Base-by-base conservation (phyloP, 345 rosid species). In the Populus euphratica region DNA sequence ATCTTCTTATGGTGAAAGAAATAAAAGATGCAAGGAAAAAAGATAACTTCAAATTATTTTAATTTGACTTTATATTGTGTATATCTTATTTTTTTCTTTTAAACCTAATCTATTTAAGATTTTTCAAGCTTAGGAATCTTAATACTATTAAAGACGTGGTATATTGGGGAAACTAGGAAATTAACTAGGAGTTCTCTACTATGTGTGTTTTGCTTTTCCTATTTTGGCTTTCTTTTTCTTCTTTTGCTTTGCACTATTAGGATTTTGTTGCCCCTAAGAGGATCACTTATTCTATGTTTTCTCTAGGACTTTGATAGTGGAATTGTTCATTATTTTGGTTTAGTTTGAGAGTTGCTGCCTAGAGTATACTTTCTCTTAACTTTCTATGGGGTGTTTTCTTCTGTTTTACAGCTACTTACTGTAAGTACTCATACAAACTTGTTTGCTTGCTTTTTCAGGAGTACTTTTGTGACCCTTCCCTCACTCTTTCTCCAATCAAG, bases 391-490 rank as follows among this genome's bases (percentile, higher is more conserved):
- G 0, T 59, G 14, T 23, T 59, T 59, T 23, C 27, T 59, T 59
- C 29, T 23, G 29, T n/a, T 59, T 59, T 12, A 23, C 64, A 8
- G 16, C 64, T 49, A 47, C 18, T 38, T 63, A 7, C 23, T 21
- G 35, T 47, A 49, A 38, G 23, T 6, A 66, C 59, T 73, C 44
- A 20, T 33, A 49, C 29, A 8, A 54, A 56, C 14, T 18, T 29
- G 18, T 39, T 14, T 73, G n/a, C 68, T 47, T 68, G 56, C 25
- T 21, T 88, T 75, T 92, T 56, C 86, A 96, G 99, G 99, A 93
- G 76, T 80, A 86, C 82, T 96, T 93, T 81, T 93, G 97, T 80
- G 91, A 93, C 84, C 99, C 99, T 79, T 90, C 97, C 69, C 87
- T 91, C 74, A 78, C 90, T 61, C 79, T 83, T 70, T 84, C 97